phyloP scores from a whole-genome alignment of 768 basidiomycete genomes.

The Podaxis rugospora region DNA sequence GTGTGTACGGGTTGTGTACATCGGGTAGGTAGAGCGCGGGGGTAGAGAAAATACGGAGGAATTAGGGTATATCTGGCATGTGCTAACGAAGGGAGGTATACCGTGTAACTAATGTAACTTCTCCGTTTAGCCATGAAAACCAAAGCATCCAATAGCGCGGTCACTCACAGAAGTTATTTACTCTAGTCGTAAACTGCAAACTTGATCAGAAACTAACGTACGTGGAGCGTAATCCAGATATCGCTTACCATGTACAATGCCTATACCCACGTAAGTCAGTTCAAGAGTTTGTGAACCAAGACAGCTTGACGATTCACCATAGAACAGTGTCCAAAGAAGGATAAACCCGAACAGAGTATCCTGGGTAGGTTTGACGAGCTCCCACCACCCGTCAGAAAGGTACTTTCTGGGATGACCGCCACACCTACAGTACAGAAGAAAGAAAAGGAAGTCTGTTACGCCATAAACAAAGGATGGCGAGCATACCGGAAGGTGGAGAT shows the following conservation, averaged over 20 bases:
- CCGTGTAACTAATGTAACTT: neutral
- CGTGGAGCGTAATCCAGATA: neutral
- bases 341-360: slow-evolving; percentile 91
- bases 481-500: slow-evolving; percentile 45
- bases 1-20: too few species aligned
- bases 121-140: neutral
- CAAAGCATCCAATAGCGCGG: neutral
- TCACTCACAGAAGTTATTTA: neutral
- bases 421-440: slow-evolving; percentile 43
- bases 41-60: neutral
- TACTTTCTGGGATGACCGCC: slow-evolving; percentile 59
- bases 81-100: neutral
- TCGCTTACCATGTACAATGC: slow-evolving; percentile 46
- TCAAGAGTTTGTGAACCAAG: neutral
- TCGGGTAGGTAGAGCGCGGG: neutral
- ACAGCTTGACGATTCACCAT: slow-evolving; percentile 50
- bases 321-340: slow-evolving; percentile 91
- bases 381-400: slow-evolving; percentile 56
- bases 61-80: slow-evolving; percentile 1
- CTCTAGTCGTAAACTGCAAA: slow-evolving; percentile 19
- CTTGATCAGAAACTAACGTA: neutral
- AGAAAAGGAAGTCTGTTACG: neutral
- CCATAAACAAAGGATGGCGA: too few species aligned
- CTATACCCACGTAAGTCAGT: slow-evolving; percentile 19
- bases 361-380: slow-evolving; percentile 79